phyloP scores from a whole-genome alignment of 1,284 basidiomycete species.

The Xanthoconium separans region DNA sequence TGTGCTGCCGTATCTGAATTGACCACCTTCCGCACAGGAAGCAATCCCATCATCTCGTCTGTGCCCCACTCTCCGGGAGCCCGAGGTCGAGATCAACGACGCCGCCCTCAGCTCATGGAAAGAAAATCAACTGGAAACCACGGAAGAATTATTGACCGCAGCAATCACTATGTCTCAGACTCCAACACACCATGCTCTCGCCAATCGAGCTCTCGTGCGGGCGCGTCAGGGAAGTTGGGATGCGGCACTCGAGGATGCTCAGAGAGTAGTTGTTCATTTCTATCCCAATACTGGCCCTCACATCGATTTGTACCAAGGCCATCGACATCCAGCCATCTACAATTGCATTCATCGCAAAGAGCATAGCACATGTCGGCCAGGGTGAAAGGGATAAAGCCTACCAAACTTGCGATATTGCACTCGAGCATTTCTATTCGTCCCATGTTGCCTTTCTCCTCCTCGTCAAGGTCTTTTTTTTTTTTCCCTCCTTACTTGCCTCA shows the following conservation, averaged over 20 bases:
- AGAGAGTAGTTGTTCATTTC: not conserved
- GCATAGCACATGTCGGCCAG: not conserved
- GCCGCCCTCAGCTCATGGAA: not conserved
- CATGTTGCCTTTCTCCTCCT: not conserved
- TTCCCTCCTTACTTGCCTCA: not conserved
- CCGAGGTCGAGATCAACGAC: not conserved
- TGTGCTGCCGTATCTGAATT: too few relatives aligned
- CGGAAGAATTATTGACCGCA: not conserved
- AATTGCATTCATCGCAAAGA: not conserved
- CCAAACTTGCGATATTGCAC: not conserved
- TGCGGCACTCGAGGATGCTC: not conserved
- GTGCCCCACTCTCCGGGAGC: not conserved
- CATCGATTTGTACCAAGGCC: not conserved
- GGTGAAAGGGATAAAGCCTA: not conserved
- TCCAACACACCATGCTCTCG: not conserved
- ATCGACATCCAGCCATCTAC: not conserved
- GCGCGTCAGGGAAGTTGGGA: not conserved
- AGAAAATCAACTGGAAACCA: not conserved
- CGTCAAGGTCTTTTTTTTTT: not conserved
- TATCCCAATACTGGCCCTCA: too few relatives aligned
- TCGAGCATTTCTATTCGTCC: not conserved
- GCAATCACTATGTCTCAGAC: not conserved
- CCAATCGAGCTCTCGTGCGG: slow-evolving; percentile 4
- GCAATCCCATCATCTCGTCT: not conserved
- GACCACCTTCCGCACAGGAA: too few relatives aligned